These are phyloP conservation scores for Durotheca rogersii DNA, from an alignment of 495 filamentous ascomycete genomes.

Conservation along the genomic window DNA sequence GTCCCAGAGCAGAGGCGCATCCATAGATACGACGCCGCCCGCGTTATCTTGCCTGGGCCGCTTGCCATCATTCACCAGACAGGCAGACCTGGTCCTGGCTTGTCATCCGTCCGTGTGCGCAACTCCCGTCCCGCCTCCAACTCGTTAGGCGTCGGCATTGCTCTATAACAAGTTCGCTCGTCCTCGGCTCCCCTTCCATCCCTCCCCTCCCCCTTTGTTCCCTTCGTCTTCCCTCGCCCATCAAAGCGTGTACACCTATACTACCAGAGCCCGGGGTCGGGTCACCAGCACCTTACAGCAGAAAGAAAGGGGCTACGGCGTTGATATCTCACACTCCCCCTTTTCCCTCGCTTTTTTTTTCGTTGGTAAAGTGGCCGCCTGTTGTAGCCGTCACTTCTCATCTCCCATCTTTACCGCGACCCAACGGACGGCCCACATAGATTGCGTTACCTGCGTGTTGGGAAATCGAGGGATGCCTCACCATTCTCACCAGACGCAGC, in stretches of 20 bases:
- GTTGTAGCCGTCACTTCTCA: slow-evolving; percentile 10
- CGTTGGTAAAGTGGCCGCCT: slow-evolving; percentile 5
- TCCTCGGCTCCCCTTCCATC: slow-evolving; percentile 3
- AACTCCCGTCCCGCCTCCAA: slow-evolving; percentile 8
- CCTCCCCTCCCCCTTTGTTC: background rate
- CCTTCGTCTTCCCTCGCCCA: slow-evolving; percentile 3
- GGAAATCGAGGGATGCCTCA: slow-evolving; percentile 37
- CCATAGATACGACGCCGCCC: slow-evolving; percentile 17
- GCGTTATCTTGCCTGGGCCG: slow-evolving; percentile 20
- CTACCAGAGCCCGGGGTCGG: background rate
- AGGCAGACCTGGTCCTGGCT: slow-evolving; percentile 19
- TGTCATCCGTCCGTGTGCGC: slow-evolving; percentile 24
- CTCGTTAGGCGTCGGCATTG: slow-evolving; percentile 13
- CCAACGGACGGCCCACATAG: no score
- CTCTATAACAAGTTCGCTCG: slow-evolving; percentile 16
- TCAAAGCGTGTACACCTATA: background rate
- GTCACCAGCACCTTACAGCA: background rate
- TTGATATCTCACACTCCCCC: no score
- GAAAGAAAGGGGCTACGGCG: background rate
- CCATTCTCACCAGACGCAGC: slow-evolving; percentile 28
- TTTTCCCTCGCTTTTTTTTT: no score
- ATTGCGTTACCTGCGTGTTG: background rate
- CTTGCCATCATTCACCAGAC: slow-evolving; percentile 4
- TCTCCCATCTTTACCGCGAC: background rate
- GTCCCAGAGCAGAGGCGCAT: no score